Evolutionary conservation across 2,329 filamentous ascomycete species (phyloP), one percentile per base, ranked within the genome.

Genomic region (Paracamarosporium sp.): DNA sequence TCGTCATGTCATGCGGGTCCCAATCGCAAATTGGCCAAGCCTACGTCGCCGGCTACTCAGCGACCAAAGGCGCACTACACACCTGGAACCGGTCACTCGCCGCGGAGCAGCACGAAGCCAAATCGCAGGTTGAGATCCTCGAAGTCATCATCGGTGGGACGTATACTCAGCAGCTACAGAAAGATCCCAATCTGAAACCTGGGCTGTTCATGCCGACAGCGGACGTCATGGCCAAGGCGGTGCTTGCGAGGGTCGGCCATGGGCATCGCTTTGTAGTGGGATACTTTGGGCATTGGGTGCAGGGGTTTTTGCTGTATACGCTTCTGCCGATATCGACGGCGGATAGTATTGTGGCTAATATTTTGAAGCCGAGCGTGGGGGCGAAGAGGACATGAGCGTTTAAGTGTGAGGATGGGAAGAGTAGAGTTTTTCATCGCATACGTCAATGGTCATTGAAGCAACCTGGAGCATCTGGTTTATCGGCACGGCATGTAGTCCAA

Each of bases 281-380:
- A n/a, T 59, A 59, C 22, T 59, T 59, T 27, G 55, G 56, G 56
- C 53, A 59, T 33, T 5, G 3, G 15, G 56, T 55, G 50, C 47
- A 53, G 20, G 15, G 8, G 25, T 45, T 33, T 30, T 2, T 40
- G 7, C 5, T 56, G 17, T 59, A 50, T 35, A 25, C 11, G 4
- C 38, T 53, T 2, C 38, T 55, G 6, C 57, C 62, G 6, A 52
- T 58, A 5, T 57, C 54, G 1, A 45, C 36, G 1, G 63, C 46
- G 46, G 63, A 65, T 8, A 22, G 50, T 5, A 55, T 51, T 4
- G 33, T 59, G 12, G 59, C 53, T 24, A 35, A 44, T n/a, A 61
- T 62, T 15, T 59, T 59, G 12, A 64, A 55, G 6, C 61, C 63
- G 15, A 61, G 46, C 15, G 44, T 52, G 13, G 61, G 53, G 27